These are phyloP conservation scores for Chaetomium sp. DNA, from an alignment of 2,329 filamentous ascomycete genomes.

Conservation along the genomic window DNA sequence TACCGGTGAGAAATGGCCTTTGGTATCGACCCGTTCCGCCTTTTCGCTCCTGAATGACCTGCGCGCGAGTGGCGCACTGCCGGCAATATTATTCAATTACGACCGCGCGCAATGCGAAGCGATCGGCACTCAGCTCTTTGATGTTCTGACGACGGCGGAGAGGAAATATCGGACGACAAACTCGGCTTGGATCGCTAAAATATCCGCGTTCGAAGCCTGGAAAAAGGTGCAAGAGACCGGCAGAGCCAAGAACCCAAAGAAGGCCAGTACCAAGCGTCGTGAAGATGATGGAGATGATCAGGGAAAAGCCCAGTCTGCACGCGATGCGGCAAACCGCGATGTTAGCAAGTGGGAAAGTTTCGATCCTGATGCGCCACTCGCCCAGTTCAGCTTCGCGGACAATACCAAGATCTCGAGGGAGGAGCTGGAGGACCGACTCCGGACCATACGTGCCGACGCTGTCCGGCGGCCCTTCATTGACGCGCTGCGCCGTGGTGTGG, in stretches of 20 bases:
- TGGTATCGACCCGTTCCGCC: slow-evolving; percentile 1
- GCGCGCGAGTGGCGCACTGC: slow-evolving; percentile 2
- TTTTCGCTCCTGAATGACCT: slow-evolving; percentile 1
- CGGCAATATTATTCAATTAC: slow-evolving; percentile 5
- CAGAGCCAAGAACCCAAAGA: neutral
- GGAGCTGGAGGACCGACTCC: slow-evolving; percentile 2
- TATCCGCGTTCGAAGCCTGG: neutral
- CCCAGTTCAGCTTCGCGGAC: slow-evolving; percentile 10
- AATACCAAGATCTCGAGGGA: neutral
- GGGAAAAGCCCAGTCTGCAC: neutral
- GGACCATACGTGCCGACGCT: neutral
- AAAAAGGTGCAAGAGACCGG: neutral
- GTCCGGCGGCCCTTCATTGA: slow-evolving; percentile 4
- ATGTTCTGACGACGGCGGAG: neutral
- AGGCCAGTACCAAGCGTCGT: neutral
- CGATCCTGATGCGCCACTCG: neutral
- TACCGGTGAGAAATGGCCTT: neutral
- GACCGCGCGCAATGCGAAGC: slow-evolving; percentile 5
- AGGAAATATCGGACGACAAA: neutral
- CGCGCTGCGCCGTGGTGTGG: slow-evolving; percentile 2
- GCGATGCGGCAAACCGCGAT: neutral
- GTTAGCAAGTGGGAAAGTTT: slow-evolving; percentile 8
- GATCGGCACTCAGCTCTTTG: neutral
- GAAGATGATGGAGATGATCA: neutral
- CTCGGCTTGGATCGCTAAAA: neutral